These are phyloP conservation scores for Passiflora organensis DNA, from an alignment of 345 rosid genomes.

Conservation along the genomic window DNA sequence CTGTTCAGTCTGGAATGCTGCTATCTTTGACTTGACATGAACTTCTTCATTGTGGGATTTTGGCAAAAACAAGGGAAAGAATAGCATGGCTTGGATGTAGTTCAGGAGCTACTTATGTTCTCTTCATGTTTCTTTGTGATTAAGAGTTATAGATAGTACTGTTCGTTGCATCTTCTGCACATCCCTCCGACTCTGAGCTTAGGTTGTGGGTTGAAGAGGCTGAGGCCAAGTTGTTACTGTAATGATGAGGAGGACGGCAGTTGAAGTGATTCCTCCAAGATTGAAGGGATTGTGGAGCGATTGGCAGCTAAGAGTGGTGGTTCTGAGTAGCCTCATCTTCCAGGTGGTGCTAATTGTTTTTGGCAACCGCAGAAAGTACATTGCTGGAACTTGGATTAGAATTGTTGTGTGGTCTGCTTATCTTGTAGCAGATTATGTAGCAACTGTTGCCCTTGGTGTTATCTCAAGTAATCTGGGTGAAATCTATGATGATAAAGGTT, in stretches of 20 bases:
- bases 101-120: no score
- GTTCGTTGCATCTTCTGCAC: no score
- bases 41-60: no score
- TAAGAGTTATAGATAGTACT: no score
- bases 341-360: conserved; percentile 5
- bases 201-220: no score
- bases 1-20: no score
- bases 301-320: conserved; percentile 11
- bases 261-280: conserved; percentile 8
- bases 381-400: conserved; percentile 9
- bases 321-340: conserved; percentile 3
- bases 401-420: conserved; percentile 12
- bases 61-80: no score
- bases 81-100: no score
- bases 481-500: neutral
- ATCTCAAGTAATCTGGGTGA: conserved; percentile 11
- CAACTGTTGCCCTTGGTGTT: conserved; percentile 8
- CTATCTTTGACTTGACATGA: no score
- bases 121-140: no score
- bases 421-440: conserved; percentile 6
- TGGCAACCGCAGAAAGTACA: conserved; percentile 15
- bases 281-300: conserved; percentile 4
- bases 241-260: neutral
- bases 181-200: no score
- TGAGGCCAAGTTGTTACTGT: neutral